Conservation (phyloP, 2,329 filamentous ascomycete species). For the Exophiala xenobiotica region DNA sequence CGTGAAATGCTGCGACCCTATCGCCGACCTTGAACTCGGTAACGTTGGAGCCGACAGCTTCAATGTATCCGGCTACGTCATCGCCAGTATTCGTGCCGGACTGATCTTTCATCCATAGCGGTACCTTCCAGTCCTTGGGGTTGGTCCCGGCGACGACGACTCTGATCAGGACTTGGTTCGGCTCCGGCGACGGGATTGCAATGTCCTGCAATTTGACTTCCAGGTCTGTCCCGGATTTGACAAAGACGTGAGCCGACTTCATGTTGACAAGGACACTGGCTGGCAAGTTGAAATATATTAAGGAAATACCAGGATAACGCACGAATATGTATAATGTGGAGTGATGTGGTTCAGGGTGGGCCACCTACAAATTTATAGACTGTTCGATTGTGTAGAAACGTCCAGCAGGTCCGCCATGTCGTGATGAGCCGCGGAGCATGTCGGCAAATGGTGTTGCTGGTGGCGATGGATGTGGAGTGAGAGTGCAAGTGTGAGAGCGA, state of each 20-base stretch:
- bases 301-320: no score
- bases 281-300: no score
- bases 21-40: slow-evolving; percentile 57
- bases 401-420: no score
- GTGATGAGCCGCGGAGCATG: no score
- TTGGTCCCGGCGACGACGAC: slow-evolving; percentile 46
- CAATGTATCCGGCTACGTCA: slow-evolving; percentile 54
- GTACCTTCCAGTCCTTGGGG: slow-evolving; percentile 52
- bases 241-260: slow-evolving; percentile 23
- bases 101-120: slow-evolving; percentile 9
- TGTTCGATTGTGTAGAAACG: no score
- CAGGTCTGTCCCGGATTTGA: slow-evolving; percentile 6
- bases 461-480: no score
- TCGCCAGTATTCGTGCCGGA: slow-evolving; percentile 47
- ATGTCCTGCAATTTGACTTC: slow-evolving; percentile 37
- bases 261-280: not conserved
- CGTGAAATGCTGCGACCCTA: slow-evolving; percentile 51
- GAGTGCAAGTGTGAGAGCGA: no score
- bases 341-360: no score
- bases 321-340: no score
- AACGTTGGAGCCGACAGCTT: slow-evolving; percentile 53
- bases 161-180: slow-evolving; percentile 42
- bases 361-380: no score
- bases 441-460: no score
- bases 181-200: slow-evolving; percentile 42